Evolutionary conservation across 805 yeast species (phyloP).

Genomic region (Saccharomyces mikatae): DNA sequence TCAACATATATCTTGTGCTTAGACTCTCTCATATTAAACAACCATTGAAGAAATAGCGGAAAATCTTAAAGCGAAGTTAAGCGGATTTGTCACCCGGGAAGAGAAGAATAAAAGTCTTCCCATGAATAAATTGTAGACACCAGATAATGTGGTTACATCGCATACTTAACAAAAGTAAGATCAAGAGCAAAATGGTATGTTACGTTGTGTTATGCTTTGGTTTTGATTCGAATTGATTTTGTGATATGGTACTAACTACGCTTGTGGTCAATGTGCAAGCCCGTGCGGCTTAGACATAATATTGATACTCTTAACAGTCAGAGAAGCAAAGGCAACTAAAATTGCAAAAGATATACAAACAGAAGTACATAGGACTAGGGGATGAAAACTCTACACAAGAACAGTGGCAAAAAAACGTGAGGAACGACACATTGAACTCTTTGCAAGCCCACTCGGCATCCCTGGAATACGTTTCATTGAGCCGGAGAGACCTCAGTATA

Average conservation of each 20-base stretch:
- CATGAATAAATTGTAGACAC: background rate
- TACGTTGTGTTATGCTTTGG: background rate
- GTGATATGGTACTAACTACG: background rate
- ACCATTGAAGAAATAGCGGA: background rate
- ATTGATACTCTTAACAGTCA: conserved; percentile 34
- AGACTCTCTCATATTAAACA: background rate
- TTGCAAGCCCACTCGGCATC: conserved; percentile 24
- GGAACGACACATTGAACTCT: conserved; percentile 25
- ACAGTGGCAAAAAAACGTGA: conserved; percentile 57
- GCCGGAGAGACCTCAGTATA: conserved; percentile 15
- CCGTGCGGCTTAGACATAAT: background rate
- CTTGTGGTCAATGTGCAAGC: background rate
- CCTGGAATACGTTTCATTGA: conserved; percentile 27
- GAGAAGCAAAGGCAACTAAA: conserved; percentile 58
- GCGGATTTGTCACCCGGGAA: background rate
- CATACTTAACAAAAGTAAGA: background rate
- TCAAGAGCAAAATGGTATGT: background rate
- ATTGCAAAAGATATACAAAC: conserved; percentile 45
- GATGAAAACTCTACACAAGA: conserved; percentile 58
- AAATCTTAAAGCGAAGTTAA: background rate
- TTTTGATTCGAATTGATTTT: background rate
- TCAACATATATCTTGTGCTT: background rate
- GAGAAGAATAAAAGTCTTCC: background rate
- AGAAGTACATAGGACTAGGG: conserved; percentile 70
- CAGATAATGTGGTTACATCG: background rate